Conservation (phyloP, 192 early-diverging fungal species). For the Physocladia obscura region DNA sequence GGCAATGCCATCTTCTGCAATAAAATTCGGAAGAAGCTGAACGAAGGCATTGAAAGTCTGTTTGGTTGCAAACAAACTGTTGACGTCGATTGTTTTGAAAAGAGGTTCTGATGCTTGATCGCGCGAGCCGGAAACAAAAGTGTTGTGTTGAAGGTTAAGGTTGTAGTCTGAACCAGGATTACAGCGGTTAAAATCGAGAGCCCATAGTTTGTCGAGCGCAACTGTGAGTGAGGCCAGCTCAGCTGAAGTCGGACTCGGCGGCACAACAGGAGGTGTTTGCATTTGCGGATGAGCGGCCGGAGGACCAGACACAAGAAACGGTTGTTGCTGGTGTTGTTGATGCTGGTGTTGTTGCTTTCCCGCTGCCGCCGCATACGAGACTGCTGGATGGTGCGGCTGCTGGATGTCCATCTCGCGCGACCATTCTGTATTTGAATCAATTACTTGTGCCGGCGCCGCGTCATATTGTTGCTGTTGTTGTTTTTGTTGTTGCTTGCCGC, state of each 20-base stretch:
- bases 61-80: background rate
- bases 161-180: slow-evolving; percentile 30
- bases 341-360: too few relatives aligned
- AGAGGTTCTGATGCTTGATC: slow-evolving; percentile 33
- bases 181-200: slow-evolving; percentile 33
- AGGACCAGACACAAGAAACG: too few relatives aligned
- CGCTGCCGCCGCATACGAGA: too few relatives aligned
- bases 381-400: too few relatives aligned
- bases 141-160: slow-evolving; percentile 33
- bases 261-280: too few relatives aligned
- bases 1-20: slow-evolving; percentile 14
- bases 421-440: too few relatives aligned
- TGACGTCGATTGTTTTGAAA: slow-evolving; percentile 24
- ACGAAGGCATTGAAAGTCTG: slow-evolving; percentile 30
- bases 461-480: too few relatives aligned
- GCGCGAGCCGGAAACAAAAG: slow-evolving; percentile 11
- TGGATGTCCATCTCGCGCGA: too few relatives aligned
- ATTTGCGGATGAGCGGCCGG: too few relatives aligned
- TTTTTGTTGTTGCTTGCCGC: too few relatives aligned
- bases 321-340: too few relatives aligned
- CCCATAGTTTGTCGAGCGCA: slow-evolving; percentile 29
- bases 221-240: slow-evolving; percentile 12
- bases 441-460: too few relatives aligned
- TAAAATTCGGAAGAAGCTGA: slow-evolving; percentile 28
- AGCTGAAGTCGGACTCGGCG: background rate